Conservation (phyloP, 805 yeast genomes). For the Ogataea angusta region DNA sequence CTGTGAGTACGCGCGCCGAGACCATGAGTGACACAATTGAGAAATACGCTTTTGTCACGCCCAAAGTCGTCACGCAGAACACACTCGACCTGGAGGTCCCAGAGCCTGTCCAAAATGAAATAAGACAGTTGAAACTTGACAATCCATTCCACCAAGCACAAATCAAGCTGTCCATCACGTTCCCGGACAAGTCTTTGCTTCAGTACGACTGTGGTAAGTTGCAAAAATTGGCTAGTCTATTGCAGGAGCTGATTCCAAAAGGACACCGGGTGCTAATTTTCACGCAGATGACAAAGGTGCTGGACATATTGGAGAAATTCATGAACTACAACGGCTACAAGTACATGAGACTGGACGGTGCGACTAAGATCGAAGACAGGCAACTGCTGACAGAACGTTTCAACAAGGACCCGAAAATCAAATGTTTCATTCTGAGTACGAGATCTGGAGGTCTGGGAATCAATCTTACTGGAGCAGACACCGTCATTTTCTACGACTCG, state of each 20-base stretch:
- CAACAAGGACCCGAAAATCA: conserved; percentile 79
- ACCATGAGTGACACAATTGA: conserved; percentile 53
- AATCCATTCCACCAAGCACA: conserved; percentile 78
- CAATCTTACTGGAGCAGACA: conserved; percentile 96
- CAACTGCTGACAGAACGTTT: conserved; percentile 91
- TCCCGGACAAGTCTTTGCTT: conserved; percentile 88
- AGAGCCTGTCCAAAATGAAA: conserved; percentile 28
- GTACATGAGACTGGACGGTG: conserved; percentile 94
- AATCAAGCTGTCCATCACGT: conserved; percentile 84
- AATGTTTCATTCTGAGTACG: conserved; percentile 88
- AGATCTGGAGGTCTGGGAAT: conserved; percentile 99
- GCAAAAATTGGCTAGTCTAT: conserved; percentile 72
- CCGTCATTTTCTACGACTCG: conserved; percentile 95
- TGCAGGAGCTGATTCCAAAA: conserved; percentile 72
- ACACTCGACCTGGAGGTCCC: conserved; percentile 54
- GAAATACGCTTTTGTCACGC: conserved; percentile 83
- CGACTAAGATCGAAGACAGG: conserved; percentile 95
- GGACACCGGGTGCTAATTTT: conserved; percentile 95
- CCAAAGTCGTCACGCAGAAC: conserved; percentile 76
- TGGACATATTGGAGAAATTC: conserved; percentile 90
- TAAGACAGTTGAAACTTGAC: conserved; percentile 29
- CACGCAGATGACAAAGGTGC: conserved; percentile 96
- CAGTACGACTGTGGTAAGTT: conserved; percentile 97
- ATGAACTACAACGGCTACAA: conserved; percentile 91
- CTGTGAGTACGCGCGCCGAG: conserved; percentile 39